Evolutionary conservation across 2,329 filamentous ascomycete genomes (phyloP).

Genomic region (Pestalotiopsis sp.): DNA sequence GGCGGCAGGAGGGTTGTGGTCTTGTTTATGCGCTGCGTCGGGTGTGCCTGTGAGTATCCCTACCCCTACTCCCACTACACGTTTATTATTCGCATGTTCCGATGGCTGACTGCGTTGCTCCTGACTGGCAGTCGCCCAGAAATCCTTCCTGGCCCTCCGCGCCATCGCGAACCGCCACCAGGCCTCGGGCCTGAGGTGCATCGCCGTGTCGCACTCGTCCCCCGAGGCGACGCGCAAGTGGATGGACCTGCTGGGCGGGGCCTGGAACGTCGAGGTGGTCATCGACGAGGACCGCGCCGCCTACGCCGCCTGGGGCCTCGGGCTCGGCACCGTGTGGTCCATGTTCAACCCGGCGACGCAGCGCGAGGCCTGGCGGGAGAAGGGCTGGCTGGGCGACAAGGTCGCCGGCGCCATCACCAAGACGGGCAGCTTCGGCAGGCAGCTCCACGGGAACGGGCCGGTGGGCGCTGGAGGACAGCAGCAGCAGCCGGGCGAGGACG

Average conservation of each 20-base stretch:
- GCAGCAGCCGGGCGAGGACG: conserved; percentile 41
- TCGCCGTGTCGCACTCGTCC: conserved; percentile 64
- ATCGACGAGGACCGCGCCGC: conserved; percentile 58
- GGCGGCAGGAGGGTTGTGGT: conserved; percentile 48
- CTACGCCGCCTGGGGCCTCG: conserved; percentile 63
- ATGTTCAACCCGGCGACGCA: conserved; percentile 57
- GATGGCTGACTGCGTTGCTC: background rate
- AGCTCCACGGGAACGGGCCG: background rate
- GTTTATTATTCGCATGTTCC: background rate
- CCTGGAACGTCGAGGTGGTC: conserved; percentile 58
- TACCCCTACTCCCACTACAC: conserved; percentile 13
- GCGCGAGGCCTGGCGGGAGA: conserved; percentile 55
- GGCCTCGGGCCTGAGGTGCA: conserved; percentile 48
- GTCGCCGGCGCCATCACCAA: conserved; percentile 50
- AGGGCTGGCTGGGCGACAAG: conserved; percentile 55
- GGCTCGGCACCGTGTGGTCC: conserved; percentile 51
- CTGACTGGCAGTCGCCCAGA: conserved; percentile 60
- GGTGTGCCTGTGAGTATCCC: conserved; percentile 56
- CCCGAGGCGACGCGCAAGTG: conserved; percentile 57
- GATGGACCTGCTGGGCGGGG: conserved; percentile 59
- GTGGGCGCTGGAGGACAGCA: conserved; percentile 35
- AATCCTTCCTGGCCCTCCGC: conserved; percentile 59
- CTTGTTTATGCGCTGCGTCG: conserved; percentile 57
- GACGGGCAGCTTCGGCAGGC: conserved; percentile 23
- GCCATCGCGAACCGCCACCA: conserved; percentile 55